These are phyloP conservation scores for Lasiosphaeria hispida DNA, from an alignment of 495 filamentous ascomycete genomes.

Conservation along the genomic window DNA sequence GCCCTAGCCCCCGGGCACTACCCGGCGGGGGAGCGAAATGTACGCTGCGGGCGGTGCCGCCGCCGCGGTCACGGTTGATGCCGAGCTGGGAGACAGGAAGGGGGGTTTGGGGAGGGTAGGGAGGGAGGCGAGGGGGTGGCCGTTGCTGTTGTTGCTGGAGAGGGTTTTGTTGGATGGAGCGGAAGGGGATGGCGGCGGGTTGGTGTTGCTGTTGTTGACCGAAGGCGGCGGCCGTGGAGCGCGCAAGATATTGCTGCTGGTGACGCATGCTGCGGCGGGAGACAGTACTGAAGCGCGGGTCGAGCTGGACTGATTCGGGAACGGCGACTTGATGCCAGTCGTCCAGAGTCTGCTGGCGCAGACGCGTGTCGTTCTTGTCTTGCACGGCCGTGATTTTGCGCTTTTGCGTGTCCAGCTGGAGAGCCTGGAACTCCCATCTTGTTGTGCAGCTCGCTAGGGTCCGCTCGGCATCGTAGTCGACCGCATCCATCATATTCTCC, in stretches of 20 bases:
- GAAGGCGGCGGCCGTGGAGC: neutral
- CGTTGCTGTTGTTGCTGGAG: neutral
- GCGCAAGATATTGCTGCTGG: slow-evolving; percentile 7
- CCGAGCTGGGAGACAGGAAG: neutral
- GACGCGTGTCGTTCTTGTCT: slow-evolving; percentile 24
- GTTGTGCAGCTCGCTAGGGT: slow-evolving; percentile 17
- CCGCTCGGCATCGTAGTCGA: slow-evolving; percentile 25
- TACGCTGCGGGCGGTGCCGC: neutral
- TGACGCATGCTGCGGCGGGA: slow-evolving; percentile 21
- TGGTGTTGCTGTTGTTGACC: neutral
- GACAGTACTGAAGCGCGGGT: slow-evolving; percentile 21
- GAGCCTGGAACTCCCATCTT: slow-evolving; percentile 30
- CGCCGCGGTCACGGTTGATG: neutral
- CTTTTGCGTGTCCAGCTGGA: slow-evolving; percentile 23
- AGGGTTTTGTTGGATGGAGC: neutral
- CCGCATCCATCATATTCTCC: slow-evolving; percentile 25
- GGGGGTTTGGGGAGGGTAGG: neutral
- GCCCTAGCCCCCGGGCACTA: slow-evolving; percentile 5
- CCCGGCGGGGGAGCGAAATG: neutral
- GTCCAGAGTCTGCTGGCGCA: slow-evolving; percentile 19
- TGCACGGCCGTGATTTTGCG: slow-evolving; percentile 21
- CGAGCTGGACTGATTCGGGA: slow-evolving; percentile 15
- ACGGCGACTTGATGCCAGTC: slow-evolving; percentile 28
- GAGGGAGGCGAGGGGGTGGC: too few relatives aligned
- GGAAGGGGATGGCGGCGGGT: neutral